Evolutionary conservation across 192 early-diverging fungal species (phyloP), one percentile per base, ranked within the genome.

Genomic region (Mortierella alpina): DNA sequence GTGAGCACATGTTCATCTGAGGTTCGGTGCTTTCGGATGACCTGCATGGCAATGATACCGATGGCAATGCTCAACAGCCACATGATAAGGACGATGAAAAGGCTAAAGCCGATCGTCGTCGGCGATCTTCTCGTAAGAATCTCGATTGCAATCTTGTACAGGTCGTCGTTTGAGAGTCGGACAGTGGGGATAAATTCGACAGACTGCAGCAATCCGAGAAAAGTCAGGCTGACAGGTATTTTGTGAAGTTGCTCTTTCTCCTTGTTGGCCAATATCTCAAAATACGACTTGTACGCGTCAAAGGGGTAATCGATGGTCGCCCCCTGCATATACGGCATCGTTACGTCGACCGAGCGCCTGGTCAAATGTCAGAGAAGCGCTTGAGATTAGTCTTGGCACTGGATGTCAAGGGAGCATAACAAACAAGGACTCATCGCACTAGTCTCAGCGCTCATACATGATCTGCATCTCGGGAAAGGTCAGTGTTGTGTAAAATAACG

Each of bases 1-100:
- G 84, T 84, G 31, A 82, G 72, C 15, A 78, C 76, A 61, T 84
- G 81, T 50, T 82, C 85, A 63, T 86, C 83, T 9, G 82, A 66
- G 20, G 70, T 71, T 39, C 85, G 59, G 13, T 83, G 65, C 45
- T 81, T 77, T 23, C 82, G 53, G 2, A 81, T 66, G 2, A 86
- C 85, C 13, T 86, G 85, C 51, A 81, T 84, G 9, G 80, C 76
- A 83, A 86, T 84, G 48, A 86, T 51, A 7, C 80, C 83, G 41
- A 86, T 82, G 0, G 79, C 73, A 40, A 86, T 66, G 42, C 83
- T 83, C 4, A 86, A 47, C 15, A 77, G 70, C 85, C 85, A 86
- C 85, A 86, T 86, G 11, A 86, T 71, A 59, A 84, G 73, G n/a
- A 84, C 82, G 46, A 83, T 83, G 63, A 86, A 86, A 31, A 86